phyloP scores from a whole-genome alignment of 2,329 filamentous ascomycete genomes.

The Monosporascus cannonballus region DNA sequence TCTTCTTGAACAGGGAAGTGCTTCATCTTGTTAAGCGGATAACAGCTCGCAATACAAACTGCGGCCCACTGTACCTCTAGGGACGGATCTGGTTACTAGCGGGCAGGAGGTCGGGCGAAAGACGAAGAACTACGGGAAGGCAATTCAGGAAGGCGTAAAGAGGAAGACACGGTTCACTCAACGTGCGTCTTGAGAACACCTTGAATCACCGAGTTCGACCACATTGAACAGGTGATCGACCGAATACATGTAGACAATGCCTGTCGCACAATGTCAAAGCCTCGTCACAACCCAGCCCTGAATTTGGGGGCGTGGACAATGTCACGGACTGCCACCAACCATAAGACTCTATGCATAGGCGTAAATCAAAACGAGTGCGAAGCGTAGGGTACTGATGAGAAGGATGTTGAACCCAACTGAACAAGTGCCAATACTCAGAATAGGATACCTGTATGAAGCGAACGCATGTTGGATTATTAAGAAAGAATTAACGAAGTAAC shows the following conservation, averaged over 20 bases:
- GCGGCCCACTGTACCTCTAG: no score
- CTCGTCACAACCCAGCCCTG: not conserved
- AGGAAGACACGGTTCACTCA: no score
- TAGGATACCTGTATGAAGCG: not conserved
- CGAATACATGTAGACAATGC: not conserved
- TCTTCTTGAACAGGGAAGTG: slow-evolving; percentile 22
- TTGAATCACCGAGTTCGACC: not conserved
- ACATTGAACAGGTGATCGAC: not conserved
- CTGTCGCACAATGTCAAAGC: not conserved
- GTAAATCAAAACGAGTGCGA: not conserved
- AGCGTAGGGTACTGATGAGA: not conserved
- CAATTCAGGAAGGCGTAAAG: no score
- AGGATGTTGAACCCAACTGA: no score
- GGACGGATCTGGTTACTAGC: no score
- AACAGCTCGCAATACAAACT: no score
- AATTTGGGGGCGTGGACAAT: not conserved
- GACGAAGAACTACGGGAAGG: no score
- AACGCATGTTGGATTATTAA: not conserved
- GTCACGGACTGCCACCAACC: not conserved
- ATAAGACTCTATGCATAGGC: not conserved
- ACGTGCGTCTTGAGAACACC: not conserved
- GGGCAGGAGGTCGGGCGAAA: no score
- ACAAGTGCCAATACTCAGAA: no score
- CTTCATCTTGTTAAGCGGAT: slow-evolving; percentile 12
- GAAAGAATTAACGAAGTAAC: not conserved